Percentiles rank a stretch among this genome's conserved stretches.
Conservation (phyloP, 176 grass and related monocot genomes). For the Oryza meyeriana region DNA sequence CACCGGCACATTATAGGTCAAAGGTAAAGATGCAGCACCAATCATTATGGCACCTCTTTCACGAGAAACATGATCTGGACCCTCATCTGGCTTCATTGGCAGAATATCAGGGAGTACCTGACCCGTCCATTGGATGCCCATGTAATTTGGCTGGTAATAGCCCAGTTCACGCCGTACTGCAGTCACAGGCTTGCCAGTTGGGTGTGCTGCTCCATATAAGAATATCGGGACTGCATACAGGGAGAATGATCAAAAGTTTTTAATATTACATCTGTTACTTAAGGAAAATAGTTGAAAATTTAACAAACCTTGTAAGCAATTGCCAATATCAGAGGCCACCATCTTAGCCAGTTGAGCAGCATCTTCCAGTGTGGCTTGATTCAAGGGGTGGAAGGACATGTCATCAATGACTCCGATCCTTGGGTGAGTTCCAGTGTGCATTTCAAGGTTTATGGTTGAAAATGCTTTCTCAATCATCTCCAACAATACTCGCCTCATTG, state of each 20-base stretch:
- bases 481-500: slow-evolving; percentile 42
- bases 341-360: slow-evolving; percentile 50
- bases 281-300: background rate
- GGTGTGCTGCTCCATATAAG: slow-evolving; percentile 64
- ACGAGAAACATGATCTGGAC: slow-evolving; percentile 24
- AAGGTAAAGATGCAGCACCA: slow-evolving; percentile 42
- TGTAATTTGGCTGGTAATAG: slow-evolving; percentile 52
- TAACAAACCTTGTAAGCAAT: slow-evolving; percentile 48
- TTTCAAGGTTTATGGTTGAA: slow-evolving; percentile 40
- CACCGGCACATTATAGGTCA: slow-evolving; percentile 62
- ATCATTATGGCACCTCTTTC: slow-evolving; percentile 51
- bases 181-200: slow-evolving; percentile 33
- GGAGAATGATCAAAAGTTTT: background rate
- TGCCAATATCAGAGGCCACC: slow-evolving; percentile 57
- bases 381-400: slow-evolving; percentile 63
- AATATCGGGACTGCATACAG: slow-evolving; percentile 66
- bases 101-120: slow-evolving; percentile 45
- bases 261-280: background rate
- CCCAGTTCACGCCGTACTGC: slow-evolving; percentile 57
- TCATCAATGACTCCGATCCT: slow-evolving; percentile 68
- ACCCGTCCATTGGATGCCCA: slow-evolving; percentile 51
- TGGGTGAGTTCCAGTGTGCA: slow-evolving; percentile 57
- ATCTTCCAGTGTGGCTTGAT: slow-evolving; percentile 47
- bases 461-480: slow-evolving; percentile 59
- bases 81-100: slow-evolving; percentile 50